phyloP scores from a whole-genome alignment of 2,329 filamentous ascomycete species.

The Cercospora sp. region DNA sequence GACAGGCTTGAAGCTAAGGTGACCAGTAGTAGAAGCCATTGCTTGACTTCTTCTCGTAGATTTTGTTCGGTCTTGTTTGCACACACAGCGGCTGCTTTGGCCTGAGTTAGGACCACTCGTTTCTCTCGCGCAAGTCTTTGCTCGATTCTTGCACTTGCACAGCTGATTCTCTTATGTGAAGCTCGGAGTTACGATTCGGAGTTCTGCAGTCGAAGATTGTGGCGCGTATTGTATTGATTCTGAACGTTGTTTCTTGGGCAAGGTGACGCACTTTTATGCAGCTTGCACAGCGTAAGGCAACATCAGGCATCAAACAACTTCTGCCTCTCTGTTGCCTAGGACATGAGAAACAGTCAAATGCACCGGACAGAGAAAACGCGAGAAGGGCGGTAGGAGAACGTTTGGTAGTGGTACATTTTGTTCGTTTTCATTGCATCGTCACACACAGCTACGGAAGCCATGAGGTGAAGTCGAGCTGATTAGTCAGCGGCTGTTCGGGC shows the following conservation, averaged over 20 bases:
- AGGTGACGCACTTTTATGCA: slow-evolving; percentile 1
- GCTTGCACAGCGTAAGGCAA: slow-evolving; percentile 1
- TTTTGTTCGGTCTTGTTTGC: neutral
- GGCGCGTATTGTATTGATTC: neutral
- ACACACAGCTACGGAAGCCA: neutral
- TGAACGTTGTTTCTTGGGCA: neutral
- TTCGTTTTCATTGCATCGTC: slow-evolving; percentile 2
- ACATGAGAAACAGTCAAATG: neutral
- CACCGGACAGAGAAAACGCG: neutral
- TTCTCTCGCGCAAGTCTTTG: neutral
- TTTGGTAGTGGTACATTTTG: neutral
- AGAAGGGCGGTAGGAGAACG: neutral
- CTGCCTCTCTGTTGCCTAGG: neutral
- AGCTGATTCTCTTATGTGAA: neutral
- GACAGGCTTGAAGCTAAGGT: slow-evolving; percentile 17
- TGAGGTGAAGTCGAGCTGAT: slow-evolving; percentile 3
- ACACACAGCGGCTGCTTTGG: neutral
- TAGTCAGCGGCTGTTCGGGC: neutral
- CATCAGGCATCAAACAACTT: slow-evolving; percentile 1
- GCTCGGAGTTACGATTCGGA: no score
- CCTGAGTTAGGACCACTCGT: neutral
- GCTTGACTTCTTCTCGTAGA: no score
- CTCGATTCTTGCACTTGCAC: no score
- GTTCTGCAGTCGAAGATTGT: neutral
- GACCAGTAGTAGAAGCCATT: neutral